Percentiles rank a stretch among this genome's conserved stretches.
phyloP scores from a whole-genome alignment of 2,329 filamentous ascomycete species.

The Penicillium occitanis region DNA sequence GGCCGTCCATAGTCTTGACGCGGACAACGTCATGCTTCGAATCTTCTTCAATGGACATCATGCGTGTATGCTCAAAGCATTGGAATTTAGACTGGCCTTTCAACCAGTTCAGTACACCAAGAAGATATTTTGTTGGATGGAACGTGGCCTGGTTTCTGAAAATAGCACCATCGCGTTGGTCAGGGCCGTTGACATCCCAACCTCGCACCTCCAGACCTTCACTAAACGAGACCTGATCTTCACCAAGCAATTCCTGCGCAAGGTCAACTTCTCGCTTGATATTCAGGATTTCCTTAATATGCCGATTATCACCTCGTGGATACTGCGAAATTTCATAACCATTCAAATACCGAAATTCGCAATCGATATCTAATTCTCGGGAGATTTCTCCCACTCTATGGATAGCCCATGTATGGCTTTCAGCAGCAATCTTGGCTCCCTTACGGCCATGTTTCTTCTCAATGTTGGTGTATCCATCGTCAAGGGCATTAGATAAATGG shows the following conservation, averaged over 20 bases:
- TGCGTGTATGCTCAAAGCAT: neutral
- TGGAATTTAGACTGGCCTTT: neutral
- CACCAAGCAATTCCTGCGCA: neutral
- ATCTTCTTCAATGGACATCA: conserved; percentile 3
- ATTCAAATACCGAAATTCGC: neutral
- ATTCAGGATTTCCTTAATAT: neutral
- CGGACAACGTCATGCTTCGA: neutral
- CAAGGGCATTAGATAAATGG: neutral
- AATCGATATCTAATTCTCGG: neutral
- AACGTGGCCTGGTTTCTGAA: conserved; percentile 2
- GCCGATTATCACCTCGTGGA: neutral
- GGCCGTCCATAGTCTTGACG: neutral
- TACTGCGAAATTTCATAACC: conserved; percentile 2
- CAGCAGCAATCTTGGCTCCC: neutral
- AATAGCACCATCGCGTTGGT: neutral
- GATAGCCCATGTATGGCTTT: neutral
- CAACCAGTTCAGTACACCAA: neutral
- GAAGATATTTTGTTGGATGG: neutral
- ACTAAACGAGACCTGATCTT: neutral
- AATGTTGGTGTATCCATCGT: neutral
- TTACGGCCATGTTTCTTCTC: neutral
- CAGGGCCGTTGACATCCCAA: neutral
- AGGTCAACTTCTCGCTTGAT: neutral
- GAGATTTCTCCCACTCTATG: neutral
- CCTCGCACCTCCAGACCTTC: neutral